Evolutionary conservation across 371 early-diverging fungal genomes (phyloP).

Genomic region (Apophysomyces trapeziformis): DNA sequence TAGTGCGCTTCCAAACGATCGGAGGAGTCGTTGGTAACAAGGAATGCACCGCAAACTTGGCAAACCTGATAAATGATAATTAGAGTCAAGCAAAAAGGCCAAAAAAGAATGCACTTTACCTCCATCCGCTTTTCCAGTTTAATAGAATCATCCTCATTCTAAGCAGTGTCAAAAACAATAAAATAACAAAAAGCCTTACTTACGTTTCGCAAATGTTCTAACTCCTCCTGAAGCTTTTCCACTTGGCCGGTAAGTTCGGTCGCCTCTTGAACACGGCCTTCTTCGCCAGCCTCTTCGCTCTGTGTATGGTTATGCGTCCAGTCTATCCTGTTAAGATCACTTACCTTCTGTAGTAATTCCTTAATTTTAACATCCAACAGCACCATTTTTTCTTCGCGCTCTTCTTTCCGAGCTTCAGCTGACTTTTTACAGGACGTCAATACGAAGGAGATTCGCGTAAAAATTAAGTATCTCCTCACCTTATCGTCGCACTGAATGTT

Average conservation of each 20-base stretch:
- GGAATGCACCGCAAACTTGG: conserved; percentile 87
- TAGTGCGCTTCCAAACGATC: conserved; percentile 87
- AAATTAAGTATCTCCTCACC: conserved; percentile 33
- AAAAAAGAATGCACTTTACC: conserved; percentile 20
- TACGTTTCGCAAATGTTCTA: conserved; percentile 65
- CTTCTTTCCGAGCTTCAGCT: conserved; percentile 75
- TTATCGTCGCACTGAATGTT: conserved; percentile 76
- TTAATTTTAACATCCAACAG: conserved; percentile 87
- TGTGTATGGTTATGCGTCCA: conserved; percentile 15
- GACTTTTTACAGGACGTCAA: conserved; percentile 33
- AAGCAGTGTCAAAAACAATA: conserved; percentile 25
- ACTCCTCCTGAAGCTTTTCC: conserved; percentile 69
- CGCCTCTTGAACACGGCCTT: conserved; percentile 83
- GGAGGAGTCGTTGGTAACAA: conserved; percentile 84
- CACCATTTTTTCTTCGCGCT: conserved; percentile 80
- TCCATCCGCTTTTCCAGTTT: conserved; percentile 80
- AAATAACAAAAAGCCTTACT: conserved; percentile 16
- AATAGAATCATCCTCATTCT: conserved; percentile 68
- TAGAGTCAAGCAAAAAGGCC: background rate
- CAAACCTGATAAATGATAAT: conserved; percentile 61
- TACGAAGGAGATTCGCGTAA: conserved; percentile 11
- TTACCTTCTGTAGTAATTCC: conserved; percentile 65
- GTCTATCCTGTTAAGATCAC: background rate
- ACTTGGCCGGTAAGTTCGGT: conserved; percentile 63
- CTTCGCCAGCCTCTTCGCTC: conserved; percentile 78